Percentiles rank a stretch among this genome's conserved stretches.
Evolutionary conservation across 352 stramenopile genomes (phyloP).

Genomic region (Globisporangium solare): DNA sequence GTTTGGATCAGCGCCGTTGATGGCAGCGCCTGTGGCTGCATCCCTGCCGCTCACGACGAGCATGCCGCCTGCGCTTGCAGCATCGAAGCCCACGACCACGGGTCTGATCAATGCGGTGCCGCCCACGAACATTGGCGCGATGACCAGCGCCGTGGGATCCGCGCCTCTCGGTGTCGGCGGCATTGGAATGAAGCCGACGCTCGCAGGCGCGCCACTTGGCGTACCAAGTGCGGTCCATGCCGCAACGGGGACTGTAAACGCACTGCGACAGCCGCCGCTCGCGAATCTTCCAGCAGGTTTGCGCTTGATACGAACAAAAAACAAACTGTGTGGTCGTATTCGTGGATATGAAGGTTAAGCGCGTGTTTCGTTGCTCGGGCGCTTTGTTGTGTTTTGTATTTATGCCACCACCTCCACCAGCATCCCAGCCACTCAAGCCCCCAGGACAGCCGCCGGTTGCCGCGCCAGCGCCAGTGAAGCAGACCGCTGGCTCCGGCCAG

Average conservation of each 20-base stretch:
- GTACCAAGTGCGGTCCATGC: neutral
- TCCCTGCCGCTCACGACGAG: conserved; percentile 8
- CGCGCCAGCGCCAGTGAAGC: conserved; percentile 23
- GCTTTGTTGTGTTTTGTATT: neutral
- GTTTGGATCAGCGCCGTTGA: conserved; percentile 25
- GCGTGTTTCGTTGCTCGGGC: neutral
- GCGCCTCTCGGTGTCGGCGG: conserved; percentile 6
- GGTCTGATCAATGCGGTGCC: conserved; percentile 6
- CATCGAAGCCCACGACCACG: neutral
- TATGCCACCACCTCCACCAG: neutral
- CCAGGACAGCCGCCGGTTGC: neutral
- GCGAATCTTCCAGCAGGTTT: conserved; percentile 1
- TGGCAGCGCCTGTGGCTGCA: conserved; percentile 10
- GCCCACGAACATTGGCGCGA: conserved; percentile 6
- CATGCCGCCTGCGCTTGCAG: conserved; percentile 5
- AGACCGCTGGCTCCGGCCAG: conserved; percentile 54
- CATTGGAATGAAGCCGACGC: conserved; percentile 8
- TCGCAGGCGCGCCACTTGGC: neutral
- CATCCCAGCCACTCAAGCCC: neutral
- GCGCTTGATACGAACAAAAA: too few species aligned
- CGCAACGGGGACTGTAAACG: neutral
- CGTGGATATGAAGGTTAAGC: neutral
- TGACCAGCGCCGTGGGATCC: neutral
- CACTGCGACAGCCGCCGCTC: neutral
- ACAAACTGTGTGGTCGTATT: neutral